Conservation (phyloP, 371 early-diverging fungal species). For the Circinella minor region DNA sequence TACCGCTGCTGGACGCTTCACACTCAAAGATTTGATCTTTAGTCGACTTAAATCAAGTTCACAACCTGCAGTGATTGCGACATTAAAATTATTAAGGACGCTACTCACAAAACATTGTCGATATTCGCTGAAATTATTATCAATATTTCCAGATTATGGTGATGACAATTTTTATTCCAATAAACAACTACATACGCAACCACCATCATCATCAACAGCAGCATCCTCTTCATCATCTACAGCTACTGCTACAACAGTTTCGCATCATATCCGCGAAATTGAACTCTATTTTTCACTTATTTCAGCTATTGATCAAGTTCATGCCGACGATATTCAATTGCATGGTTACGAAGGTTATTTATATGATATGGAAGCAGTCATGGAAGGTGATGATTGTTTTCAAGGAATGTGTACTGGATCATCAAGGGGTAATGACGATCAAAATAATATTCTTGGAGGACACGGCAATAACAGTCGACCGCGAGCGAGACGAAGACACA, state of each 20-base stretch:
- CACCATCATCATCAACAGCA: conserved; percentile 6
- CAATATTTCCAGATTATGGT: conserved; percentile 46
- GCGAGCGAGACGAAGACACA: conserved; percentile 36
- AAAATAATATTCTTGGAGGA: neutral
- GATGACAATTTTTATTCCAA: conserved; percentile 5
- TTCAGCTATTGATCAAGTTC: conserved; percentile 53
- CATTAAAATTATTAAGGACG: conserved; percentile 74
- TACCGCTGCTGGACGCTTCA: conserved; percentile 62
- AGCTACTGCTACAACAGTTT: conserved; percentile 35
- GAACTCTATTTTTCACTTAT: conserved; percentile 69
- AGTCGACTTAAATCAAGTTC: conserved; percentile 70
- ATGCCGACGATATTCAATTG: conserved; percentile 50
- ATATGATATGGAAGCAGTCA: conserved; percentile 66
- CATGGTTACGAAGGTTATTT: conserved; percentile 75
- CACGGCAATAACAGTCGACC: conserved; percentile 7
- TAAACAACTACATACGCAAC: neutral
- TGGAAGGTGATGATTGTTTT: conserved; percentile 63
- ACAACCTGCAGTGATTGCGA: conserved; percentile 72
- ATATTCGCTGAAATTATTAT: conserved; percentile 67
- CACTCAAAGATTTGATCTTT: conserved; percentile 75
- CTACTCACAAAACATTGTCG: conserved; percentile 75
- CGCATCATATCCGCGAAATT: conserved; percentile 64
- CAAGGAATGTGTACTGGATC: conserved; percentile 31
- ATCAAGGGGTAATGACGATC: neutral
- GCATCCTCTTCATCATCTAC: neutral